A percentile compares a stretch with the other conserved stretches of the same genome.
Conservation (phyloP, 176 grass and related monocot species). For the Miscanthus lutarioriparius region DNA sequence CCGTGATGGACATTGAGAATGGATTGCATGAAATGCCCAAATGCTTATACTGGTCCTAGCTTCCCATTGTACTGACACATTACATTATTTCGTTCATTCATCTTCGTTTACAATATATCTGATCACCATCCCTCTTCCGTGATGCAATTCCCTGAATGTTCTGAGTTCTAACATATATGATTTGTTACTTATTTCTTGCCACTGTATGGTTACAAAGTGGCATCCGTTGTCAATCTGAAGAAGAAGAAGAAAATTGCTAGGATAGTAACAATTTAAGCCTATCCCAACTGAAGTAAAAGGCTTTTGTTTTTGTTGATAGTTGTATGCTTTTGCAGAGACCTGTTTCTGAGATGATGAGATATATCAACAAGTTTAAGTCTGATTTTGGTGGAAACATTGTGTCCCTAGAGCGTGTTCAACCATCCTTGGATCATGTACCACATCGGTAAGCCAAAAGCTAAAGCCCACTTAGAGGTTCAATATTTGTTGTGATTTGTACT, state of each 20-base stretch:
- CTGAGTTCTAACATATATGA: neutral
- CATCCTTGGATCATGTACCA: constrained; percentile 90
- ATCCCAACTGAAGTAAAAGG: neutral
- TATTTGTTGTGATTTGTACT: neutral
- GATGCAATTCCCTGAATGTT: neutral
- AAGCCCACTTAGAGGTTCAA: neutral
- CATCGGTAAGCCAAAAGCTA: constrained; percentile 63
- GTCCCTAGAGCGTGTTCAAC: constrained; percentile 84
- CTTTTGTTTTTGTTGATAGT: constrained; percentile 1
- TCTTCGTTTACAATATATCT: constrained; percentile 15
- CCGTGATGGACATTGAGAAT: too few relatives aligned
- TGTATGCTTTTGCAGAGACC: constrained; percentile 63
- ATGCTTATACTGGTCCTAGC: neutral
- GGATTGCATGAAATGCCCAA: neutral
- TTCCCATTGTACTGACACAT: neutral
- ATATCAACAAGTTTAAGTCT: constrained; percentile 98
- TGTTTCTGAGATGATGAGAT: constrained; percentile 85
- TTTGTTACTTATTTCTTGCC: constrained; percentile 3
- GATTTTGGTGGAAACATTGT: constrained; percentile 87
- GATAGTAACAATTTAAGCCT: constrained; percentile 18
- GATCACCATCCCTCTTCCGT: neutral
- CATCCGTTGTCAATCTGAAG: neutral
- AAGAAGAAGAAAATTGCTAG: neutral
- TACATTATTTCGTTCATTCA: constrained; percentile 1
- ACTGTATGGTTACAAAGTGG: neutral